These are phyloP conservation scores for Puya raimondii DNA, from an alignment of 176 grass and related monocot species.

Conservation along the genomic window DNA sequence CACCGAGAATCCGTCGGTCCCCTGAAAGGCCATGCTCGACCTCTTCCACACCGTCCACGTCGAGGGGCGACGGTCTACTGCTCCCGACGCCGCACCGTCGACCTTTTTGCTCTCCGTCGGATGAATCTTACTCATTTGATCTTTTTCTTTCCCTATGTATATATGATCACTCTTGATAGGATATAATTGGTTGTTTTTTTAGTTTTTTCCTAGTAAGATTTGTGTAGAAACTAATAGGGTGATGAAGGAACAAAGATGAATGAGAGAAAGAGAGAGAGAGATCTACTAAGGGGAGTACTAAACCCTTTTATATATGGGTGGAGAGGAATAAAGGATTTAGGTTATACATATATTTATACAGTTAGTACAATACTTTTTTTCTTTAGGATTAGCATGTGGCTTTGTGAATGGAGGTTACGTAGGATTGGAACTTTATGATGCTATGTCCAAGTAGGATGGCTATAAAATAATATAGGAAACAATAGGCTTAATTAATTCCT, in stretches of 20 bases:
- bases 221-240: neutral
- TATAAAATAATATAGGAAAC: neutral
- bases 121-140: neutral
- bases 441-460: neutral
- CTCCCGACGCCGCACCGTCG: neutral
- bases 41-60: slow-evolving; percentile 30
- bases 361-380: neutral
- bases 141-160: no score
- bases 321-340: neutral
- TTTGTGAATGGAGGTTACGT: slow-evolving; percentile 2
- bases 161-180: no score
- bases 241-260: neutral
- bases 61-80: neutral
- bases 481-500: neutral
- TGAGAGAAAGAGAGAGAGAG: neutral
- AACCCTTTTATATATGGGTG: no score
- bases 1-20: slow-evolving; percentile 32
- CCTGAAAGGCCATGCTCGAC: slow-evolving; percentile 35
- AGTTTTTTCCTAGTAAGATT: no score
- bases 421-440: neutral
- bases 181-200: no score
- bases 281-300: neutral
- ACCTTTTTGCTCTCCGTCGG: neutral
- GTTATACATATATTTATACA: neutral
- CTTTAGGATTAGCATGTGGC: neutral